Conservation (phyloP, 2,329 filamentous ascomycete genomes). For the Fusarium sp. region DNA sequence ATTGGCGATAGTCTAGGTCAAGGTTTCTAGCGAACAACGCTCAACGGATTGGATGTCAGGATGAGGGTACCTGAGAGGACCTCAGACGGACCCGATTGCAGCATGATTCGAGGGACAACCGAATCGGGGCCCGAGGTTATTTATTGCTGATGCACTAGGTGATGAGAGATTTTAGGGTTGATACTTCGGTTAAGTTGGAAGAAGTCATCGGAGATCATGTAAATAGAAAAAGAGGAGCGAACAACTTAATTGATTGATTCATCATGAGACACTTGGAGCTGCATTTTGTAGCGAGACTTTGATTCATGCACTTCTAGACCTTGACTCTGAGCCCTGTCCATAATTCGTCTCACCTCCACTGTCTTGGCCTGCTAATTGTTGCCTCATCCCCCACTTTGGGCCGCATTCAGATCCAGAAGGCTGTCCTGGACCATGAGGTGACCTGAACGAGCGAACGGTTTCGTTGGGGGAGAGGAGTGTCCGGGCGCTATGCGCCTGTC, state of each 20-base stretch:
- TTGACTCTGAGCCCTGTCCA: constrained; percentile 12
- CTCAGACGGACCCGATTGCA: constrained; percentile 24
- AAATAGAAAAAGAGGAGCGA: constrained; percentile 20
- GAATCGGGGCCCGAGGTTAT: constrained; percentile 14
- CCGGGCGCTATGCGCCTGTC: constrained; percentile 23
- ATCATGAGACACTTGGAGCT: constrained; percentile 37
- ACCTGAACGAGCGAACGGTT: constrained; percentile 12
- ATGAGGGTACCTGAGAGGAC: constrained; percentile 3
- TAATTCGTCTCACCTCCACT: constrained; percentile 28
- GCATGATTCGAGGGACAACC: constrained; percentile 2
- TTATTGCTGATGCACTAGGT: not conserved
- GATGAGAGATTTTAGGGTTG: too few relatives aligned
- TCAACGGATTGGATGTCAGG: not conserved
- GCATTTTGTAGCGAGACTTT: constrained; percentile 12
- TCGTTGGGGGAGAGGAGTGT: constrained; percentile 4
- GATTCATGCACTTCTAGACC: constrained; percentile 19
- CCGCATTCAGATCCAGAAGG: constrained; percentile 35
- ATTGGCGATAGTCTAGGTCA: constrained; percentile 21
- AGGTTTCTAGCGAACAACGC: constrained; percentile 22
- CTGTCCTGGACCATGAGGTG: constrained; percentile 11
- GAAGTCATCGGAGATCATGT: constrained; percentile 8
- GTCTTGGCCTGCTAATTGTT: constrained; percentile 35
- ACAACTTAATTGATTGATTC: constrained; percentile 18
- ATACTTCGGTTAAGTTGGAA: not conserved
- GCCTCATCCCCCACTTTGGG: constrained; percentile 44